Evolutionary conservation across 345 rosid species (phyloP).

Genomic region (Aquilaria malaccensis): DNA sequence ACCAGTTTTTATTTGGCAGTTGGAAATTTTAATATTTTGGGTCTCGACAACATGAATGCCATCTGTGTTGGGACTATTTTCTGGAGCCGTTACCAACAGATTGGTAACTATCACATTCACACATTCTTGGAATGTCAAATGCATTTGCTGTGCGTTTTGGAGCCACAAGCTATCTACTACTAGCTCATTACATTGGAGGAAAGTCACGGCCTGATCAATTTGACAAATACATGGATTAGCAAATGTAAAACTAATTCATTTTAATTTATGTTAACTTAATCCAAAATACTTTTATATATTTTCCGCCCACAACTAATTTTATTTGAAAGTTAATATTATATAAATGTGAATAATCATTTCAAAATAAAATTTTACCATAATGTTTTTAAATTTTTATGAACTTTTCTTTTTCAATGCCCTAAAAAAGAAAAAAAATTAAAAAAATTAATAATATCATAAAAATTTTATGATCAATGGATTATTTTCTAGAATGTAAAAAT

Average conservation of each 20-base stretch:
- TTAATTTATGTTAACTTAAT: background rate
- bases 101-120: conserved; percentile 43
- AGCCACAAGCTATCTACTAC: conserved; percentile 51
- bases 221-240: background rate
- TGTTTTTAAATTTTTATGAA: no score
- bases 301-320: no score
- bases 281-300: no score
- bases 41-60: conserved; percentile 77
- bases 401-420: no score
- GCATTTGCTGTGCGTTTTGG: conserved; percentile 78
- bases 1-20: conserved; percentile 71
- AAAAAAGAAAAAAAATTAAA: no score
- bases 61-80: conserved; percentile 81
- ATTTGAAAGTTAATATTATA: no score
- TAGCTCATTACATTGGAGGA: conserved; percentile 50
- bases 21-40: conserved; percentile 46
- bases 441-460: no score
- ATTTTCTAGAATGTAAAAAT: background rate
- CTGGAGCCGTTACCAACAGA: conserved; percentile 56
- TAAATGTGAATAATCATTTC: background rate
- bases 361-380: background rate
- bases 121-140: conserved; percentile 48
- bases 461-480: no score
- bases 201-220: conserved; percentile 63
- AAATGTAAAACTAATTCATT: background rate